A percentile compares a stretch with the other conserved stretches of the same genome.
These are phyloP conservation scores for Suillus subaureus DNA, from an alignment of 768 basidiomycete species.

Conservation along the genomic window DNA sequence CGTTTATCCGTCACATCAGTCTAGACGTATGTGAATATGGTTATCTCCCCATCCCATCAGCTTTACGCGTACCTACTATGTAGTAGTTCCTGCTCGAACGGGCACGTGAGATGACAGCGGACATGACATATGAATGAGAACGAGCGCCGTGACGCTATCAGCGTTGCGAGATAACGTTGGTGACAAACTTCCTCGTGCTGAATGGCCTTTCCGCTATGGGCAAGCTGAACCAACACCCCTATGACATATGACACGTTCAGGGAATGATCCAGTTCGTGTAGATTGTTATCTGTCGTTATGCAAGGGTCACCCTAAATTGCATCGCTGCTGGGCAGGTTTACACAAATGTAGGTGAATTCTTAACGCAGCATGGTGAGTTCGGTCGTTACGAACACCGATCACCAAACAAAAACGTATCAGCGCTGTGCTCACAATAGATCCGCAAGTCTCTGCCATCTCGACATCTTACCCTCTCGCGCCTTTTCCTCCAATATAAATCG, in stretches of 20 bases:
- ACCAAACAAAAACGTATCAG: not conserved
- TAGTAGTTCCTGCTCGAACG: not conserved
- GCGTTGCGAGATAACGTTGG: not conserved
- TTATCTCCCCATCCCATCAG: constrained; percentile 2
- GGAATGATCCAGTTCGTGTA: not conserved
- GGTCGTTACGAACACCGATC: not conserved
- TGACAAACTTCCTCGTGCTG: not conserved
- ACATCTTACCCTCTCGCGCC: constrained; percentile 16
- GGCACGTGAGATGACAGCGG: not conserved
- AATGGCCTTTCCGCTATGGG: not conserved
- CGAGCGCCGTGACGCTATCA: not conserved
- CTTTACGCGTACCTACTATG: not conserved
- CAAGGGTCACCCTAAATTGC: not conserved
- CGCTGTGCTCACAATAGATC: constrained; percentile 26
- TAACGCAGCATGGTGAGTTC: not conserved
- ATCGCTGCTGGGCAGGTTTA: not conserved
- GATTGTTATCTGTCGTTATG: not conserved
- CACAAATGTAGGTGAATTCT: not conserved
- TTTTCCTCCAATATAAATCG: constrained; percentile 38
- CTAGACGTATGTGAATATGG: not conserved
- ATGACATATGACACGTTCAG: not conserved
- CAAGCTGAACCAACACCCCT: not conserved
- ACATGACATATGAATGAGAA: not conserved
- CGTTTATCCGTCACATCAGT: not conserved
- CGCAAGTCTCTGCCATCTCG: constrained; percentile 27